Percentiles rank a stretch among this genome's conserved stretches.
Evolutionary conservation across 2,329 filamentous ascomycete genomes (phyloP).

Genomic region (Byssoonygena ceratinophila): DNA sequence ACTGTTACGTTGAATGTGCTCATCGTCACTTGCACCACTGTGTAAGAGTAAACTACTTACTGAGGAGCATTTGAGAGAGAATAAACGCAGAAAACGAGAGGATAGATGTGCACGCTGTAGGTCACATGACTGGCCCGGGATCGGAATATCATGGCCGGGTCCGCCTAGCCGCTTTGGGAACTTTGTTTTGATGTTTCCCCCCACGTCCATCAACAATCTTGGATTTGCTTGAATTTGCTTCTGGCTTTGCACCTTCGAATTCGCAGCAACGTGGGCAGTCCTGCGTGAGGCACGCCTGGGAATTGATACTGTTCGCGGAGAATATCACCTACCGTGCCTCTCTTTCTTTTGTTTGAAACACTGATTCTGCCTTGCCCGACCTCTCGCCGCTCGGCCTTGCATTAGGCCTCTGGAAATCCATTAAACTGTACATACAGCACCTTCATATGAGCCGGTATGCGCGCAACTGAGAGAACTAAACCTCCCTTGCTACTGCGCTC

Average conservation of each 20-base stretch:
- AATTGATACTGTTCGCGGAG: not conserved
- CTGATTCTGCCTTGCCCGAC: not conserved
- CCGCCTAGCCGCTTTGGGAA: slow-evolving; percentile 15
- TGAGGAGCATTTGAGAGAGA: no score
- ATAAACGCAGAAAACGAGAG: not conserved
- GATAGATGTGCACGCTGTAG: not conserved
- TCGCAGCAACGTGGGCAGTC: not conserved
- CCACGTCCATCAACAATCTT: slow-evolving; percentile 12
- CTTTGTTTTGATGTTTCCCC: slow-evolving; percentile 18
- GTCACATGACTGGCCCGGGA: not conserved
- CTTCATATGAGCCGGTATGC: slow-evolving; percentile 30
- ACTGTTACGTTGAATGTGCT: no score
- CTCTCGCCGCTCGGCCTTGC: not conserved
- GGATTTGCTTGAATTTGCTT: not conserved
- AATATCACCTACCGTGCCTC: not conserved
- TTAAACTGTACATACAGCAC: not conserved
- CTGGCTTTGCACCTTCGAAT: not conserved
- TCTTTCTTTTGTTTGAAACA: not conserved
- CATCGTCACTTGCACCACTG: no score
- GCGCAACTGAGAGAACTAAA: slow-evolving; percentile 26
- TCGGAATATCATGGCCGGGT: not conserved
- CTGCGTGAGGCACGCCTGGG: not conserved
- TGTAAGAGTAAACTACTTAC: no score
- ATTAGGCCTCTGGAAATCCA: not conserved
- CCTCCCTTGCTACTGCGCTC: slow-evolving; percentile 22